These are phyloP conservation scores for Septoria petroselini DNA, from an alignment of 2,329 filamentous ascomycete species.

Conservation along the genomic window DNA sequence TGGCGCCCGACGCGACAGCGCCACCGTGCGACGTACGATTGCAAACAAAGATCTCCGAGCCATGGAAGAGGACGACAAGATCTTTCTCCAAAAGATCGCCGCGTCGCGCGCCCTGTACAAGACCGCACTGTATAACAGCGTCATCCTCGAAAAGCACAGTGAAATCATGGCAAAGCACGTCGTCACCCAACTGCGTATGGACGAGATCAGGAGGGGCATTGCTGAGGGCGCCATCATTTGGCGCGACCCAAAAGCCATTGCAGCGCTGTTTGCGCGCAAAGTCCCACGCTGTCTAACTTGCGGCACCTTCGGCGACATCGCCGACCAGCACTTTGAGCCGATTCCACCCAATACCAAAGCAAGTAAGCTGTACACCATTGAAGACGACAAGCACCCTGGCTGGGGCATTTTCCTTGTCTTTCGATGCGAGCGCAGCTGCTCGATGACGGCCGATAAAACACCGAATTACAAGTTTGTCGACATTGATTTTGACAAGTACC, in stretches of 20 bases:
- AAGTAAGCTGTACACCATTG: slow-evolving; percentile 6
- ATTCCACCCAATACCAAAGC: slow-evolving; percentile 1
- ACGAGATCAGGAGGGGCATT: slow-evolving; percentile 17
- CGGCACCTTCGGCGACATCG: slow-evolving; percentile 3
- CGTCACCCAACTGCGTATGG: slow-evolving; percentile 12
- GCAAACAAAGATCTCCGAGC: not conserved
- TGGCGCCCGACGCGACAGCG: no score
- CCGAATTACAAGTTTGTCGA: not conserved
- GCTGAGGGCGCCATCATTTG: slow-evolving; percentile 4
- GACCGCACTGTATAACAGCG: not conserved
- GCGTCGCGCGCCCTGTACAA: not conserved
- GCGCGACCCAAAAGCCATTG: slow-evolving; percentile 18
- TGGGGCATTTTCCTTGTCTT: slow-evolving; percentile 21
- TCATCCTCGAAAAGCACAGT: slow-evolving; percentile 9
- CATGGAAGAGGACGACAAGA: not conserved
- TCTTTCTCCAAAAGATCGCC: slow-evolving; percentile 13
- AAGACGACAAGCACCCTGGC: slow-evolving; percentile 7
- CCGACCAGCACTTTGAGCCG: slow-evolving; percentile 12
- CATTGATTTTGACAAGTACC: no score
- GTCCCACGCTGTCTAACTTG: slow-evolving; percentile 16
- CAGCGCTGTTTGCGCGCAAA: slow-evolving; percentile 14
- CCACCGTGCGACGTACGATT: no score
- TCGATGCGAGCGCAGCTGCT: slow-evolving; percentile 3
- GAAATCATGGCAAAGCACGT: slow-evolving; percentile 11
- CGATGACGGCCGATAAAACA: not conserved